These are phyloP conservation scores for Entomortierella beljakovae DNA, from an alignment of 192 early-diverging fungal species.

Conservation along the genomic window DNA sequence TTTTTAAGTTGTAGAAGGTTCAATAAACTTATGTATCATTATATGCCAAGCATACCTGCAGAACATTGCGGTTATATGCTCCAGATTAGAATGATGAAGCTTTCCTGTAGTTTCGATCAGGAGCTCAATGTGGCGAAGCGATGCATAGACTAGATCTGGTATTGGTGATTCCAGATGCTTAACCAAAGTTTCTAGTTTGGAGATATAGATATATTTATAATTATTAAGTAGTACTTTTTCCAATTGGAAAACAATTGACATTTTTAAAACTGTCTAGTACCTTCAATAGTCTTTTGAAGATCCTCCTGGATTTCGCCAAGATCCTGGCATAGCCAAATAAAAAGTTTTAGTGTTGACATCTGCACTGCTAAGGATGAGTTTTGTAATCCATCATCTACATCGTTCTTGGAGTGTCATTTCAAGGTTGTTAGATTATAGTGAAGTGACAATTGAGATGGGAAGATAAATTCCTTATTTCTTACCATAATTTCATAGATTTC, in stretches of 20 bases:
- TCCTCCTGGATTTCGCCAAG: slow-evolving; percentile 53
- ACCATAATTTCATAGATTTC: slow-evolving; percentile 58
- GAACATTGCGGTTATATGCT: slow-evolving; percentile 11
- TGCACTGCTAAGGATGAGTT: slow-evolving; percentile 48
- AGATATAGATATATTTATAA: too few relatives aligned
- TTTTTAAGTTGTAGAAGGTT: background rate
- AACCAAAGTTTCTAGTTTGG: slow-evolving; percentile 23
- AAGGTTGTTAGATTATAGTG: too few relatives aligned
- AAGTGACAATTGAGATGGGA: too few relatives aligned
- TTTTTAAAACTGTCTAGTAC: too few relatives aligned
- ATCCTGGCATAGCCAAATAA: slow-evolving; percentile 51
- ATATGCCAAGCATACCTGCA: slow-evolving; percentile 7
- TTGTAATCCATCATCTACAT: slow-evolving; percentile 48
- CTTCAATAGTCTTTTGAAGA: slow-evolving; percentile 51
- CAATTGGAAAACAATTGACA: too few relatives aligned
- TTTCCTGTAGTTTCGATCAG: slow-evolving; percentile 17
- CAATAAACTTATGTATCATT: background rate
- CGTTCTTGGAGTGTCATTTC: too few relatives aligned
- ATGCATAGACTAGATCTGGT: slow-evolving; percentile 28
- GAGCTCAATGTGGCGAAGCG: slow-evolving; percentile 17
- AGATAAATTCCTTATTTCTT: background rate
- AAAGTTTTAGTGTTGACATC: slow-evolving; percentile 51
- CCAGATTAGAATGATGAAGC: background rate
- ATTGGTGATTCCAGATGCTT: slow-evolving; percentile 28
- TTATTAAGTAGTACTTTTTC: too few relatives aligned